Evolutionary conservation across 2,329 filamentous ascomycete species (phyloP), one percentile per base, ranked within the genome.

Genomic region (Colletotrichum eleusines): DNA sequence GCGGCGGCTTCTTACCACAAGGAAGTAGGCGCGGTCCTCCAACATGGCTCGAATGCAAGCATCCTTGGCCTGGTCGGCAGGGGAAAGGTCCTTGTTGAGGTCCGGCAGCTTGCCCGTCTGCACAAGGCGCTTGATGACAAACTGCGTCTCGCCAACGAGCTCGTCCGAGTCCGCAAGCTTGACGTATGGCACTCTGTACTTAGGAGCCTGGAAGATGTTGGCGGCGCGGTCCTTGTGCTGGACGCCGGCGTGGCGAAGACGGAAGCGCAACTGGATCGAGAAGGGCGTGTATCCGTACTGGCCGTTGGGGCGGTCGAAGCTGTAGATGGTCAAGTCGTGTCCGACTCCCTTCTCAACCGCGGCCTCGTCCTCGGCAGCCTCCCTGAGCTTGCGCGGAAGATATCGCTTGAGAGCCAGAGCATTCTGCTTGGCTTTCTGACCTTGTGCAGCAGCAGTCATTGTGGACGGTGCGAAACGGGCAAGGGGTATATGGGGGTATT

Each of bases 211-310:
- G 44, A 58, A 50, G 53, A 73, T 66, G 20, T 69, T 69, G 54
- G 69, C 74, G 14, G 63, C 57, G n/a, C 58, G 66, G 62, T 72
- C 66, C 35, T 61, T 55, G 62, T 76, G 74, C 20, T 73, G 68
- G 35, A 76, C 62, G 35, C 68, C 63, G 51, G 55, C 73, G 54
- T 76, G 69, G 8, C 74, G 73, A 3, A 76, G 60, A 20, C 74
- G 74, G 58, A 75, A 64, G 44, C 74, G 74, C 46, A 76, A 65
- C 59, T 75, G 74, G 23, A 71, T 75, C 28, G 69, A 67, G 63
- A 74, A 75, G 23, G 73, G 60, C 54, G 67, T 72, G 63, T 74
- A 70, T 55, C 69, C 72, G 62, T 76, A 71, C 31, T 67, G 66
- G 51, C 63, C 66, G 48, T 55, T 69, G 42, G 65, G 55, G 5